Evolutionary conservation across 2,329 filamentous ascomycete species (phyloP).

Genomic region (Fusarium brevicatenulatum): DNA sequence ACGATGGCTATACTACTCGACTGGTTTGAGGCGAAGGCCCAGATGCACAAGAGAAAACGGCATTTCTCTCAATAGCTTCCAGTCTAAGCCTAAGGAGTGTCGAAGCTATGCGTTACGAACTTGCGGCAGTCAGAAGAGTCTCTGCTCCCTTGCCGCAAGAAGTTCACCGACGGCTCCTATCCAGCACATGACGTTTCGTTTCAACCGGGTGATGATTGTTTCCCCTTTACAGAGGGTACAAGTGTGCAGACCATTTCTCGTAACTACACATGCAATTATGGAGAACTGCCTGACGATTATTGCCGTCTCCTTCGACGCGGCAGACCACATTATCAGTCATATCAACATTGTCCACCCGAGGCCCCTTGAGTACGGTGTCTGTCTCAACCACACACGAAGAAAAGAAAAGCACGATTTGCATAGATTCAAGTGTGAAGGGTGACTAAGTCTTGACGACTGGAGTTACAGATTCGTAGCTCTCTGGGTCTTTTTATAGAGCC

Average conservation of each 20-base stretch:
- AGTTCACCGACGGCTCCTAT: neutral
- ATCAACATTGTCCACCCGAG: neutral
- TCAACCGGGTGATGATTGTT: neutral
- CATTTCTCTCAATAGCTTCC: neutral
- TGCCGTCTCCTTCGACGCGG: neutral
- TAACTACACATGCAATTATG: neutral
- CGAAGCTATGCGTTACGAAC: neutral
- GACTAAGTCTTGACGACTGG: too few relatives aligned
- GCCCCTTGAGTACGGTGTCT: neutral
- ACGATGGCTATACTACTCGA: neutral
- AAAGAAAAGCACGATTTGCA: too few relatives aligned
- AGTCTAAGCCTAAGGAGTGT: neutral
- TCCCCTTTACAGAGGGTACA: neutral
- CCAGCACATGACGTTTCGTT: neutral
- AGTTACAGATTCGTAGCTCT: too few relatives aligned
- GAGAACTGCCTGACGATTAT: neutral
- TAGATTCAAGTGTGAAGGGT: too few relatives aligned
- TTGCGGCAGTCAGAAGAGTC: neutral
- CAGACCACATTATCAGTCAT: neutral
- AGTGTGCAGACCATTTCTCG: neutral
- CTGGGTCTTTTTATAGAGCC: too few relatives aligned
- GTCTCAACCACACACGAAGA: too few relatives aligned
- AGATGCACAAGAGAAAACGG: neutral
- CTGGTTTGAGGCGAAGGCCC: neutral
- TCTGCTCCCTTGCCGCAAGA: neutral